Conservation (phyloP, 106 monocot genomes). For the Posidonia australis region DNA sequence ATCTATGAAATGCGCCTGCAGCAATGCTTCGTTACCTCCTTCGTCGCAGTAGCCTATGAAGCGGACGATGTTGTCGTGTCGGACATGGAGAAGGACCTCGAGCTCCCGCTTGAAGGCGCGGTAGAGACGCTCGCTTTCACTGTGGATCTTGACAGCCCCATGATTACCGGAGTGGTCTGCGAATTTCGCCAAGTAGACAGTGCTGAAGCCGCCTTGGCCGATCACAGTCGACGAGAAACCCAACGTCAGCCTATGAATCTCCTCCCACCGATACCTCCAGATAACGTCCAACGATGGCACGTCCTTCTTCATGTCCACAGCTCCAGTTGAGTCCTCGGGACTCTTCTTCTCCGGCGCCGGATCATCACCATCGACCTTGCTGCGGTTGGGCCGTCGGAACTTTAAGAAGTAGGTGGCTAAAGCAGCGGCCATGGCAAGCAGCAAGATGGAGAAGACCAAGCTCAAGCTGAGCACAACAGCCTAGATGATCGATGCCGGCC, state of each 20-base stretch:
- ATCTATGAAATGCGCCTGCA: not conserved
- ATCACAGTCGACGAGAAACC: conserved; percentile 37
- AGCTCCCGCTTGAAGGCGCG: conserved; percentile 55
- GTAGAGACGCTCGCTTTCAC: conserved; percentile 40
- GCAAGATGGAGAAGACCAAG: too few relatives aligned
- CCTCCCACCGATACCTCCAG: conserved; percentile 25
- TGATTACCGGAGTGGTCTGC: not conserved
- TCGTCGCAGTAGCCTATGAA: conserved; percentile 70
- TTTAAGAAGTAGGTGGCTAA: too few relatives aligned
- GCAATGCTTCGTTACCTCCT: conserved; percentile 15
- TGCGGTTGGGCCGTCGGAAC: too few relatives aligned
- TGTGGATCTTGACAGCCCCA: conserved; percentile 45
- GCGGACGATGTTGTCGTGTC: conserved; percentile 48
- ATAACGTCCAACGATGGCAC: too few relatives aligned
- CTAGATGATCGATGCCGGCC: too few relatives aligned
- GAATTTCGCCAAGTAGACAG: conserved; percentile 36
- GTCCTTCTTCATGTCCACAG: too few relatives aligned
- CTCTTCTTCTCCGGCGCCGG: too few relatives aligned
- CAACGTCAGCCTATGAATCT: conserved; percentile 31
- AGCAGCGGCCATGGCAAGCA: too few relatives aligned
- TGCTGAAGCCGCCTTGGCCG: conserved; percentile 52
- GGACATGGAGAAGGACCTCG: conserved; percentile 35
- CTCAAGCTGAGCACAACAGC: too few relatives aligned
- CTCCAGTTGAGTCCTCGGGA: too few relatives aligned
- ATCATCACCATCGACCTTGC: too few relatives aligned